Evolutionary conservation across 345 rosid genomes (phyloP).

Genomic region (Gossypium stocksii): DNA sequence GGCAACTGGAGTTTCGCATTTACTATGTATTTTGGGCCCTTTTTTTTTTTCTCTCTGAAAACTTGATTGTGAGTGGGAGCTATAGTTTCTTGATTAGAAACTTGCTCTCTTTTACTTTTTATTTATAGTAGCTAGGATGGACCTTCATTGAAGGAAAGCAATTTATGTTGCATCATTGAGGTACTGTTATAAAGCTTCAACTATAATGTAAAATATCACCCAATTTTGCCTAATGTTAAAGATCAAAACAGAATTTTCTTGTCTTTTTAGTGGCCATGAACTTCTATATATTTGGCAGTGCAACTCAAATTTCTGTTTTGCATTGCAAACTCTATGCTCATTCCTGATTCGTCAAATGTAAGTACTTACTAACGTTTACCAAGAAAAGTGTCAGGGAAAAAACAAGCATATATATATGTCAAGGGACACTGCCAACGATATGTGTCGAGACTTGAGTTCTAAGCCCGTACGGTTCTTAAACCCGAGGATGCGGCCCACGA

Average conservation of each 20-base stretch:
- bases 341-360: not conserved
- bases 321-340: not conserved
- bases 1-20: not conserved
- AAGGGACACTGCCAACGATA: not conserved
- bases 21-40: not conserved
- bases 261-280: not conserved
- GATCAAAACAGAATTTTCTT: not conserved
- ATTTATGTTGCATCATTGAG: conserved; percentile 10
- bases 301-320: not conserved
- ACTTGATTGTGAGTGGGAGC: not conserved
- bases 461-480: not conserved
- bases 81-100: not conserved
- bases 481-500: not conserved
- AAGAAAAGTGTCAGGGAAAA: not conserved
- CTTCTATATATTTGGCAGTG: not conserved
- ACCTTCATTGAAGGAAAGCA: conserved; percentile 3
- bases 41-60: not conserved
- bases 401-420: not conserved
- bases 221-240: not conserved
- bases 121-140: not conserved
- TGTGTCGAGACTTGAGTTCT: too few species aligned
- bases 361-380: not conserved
- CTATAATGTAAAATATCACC: not conserved
- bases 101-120: not conserved
- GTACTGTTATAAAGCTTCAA: conserved; percentile 3